These are phyloP conservation scores for Ceratobasidium sp. DNA, from an alignment of 1,284 basidiomycete species.

Conservation along the genomic window DNA sequence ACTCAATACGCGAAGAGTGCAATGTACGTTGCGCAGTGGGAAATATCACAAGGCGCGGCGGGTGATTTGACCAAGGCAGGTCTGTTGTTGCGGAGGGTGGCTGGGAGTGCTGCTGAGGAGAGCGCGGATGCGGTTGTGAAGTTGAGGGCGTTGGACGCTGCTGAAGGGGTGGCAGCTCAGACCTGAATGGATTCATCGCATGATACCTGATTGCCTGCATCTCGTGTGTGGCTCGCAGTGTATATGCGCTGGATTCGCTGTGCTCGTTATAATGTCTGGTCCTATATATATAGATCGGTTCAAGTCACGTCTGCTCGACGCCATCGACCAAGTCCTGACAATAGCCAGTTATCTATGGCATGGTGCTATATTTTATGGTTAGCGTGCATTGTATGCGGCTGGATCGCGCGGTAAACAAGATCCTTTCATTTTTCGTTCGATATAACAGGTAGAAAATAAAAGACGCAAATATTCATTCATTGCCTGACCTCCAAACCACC, in stretches of 20 bases:
- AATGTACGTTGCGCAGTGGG: constrained; percentile 81
- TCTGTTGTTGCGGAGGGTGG: constrained; percentile 76
- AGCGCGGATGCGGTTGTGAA: constrained; percentile 45
- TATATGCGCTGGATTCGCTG: neutral
- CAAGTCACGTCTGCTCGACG: too few species aligned
- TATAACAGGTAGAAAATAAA: too few species aligned
- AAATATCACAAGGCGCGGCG: constrained; percentile 64
- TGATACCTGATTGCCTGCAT: neutral
- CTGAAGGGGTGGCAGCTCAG: constrained; percentile 7
- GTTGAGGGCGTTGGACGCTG: constrained; percentile 26
- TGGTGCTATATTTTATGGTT: too few species aligned
- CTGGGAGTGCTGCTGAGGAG: constrained; percentile 74
- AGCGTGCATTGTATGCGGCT: too few species aligned
- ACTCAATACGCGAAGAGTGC: constrained; percentile 83
- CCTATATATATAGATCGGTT: too few species aligned
- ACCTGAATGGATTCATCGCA: neutral
- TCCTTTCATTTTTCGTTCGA: too few species aligned
- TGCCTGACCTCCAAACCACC: neutral
- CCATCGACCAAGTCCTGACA: too few species aligned
- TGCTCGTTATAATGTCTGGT: neutral
- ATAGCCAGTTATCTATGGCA: too few species aligned
- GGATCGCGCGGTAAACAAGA: too few species aligned
- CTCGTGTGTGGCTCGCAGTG: too few species aligned
- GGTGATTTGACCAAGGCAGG: constrained; percentile 67
- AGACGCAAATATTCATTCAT: neutral